phyloP scores from a whole-genome alignment of 371 early-diverging fungal species.

The Mucor indicus region DNA sequence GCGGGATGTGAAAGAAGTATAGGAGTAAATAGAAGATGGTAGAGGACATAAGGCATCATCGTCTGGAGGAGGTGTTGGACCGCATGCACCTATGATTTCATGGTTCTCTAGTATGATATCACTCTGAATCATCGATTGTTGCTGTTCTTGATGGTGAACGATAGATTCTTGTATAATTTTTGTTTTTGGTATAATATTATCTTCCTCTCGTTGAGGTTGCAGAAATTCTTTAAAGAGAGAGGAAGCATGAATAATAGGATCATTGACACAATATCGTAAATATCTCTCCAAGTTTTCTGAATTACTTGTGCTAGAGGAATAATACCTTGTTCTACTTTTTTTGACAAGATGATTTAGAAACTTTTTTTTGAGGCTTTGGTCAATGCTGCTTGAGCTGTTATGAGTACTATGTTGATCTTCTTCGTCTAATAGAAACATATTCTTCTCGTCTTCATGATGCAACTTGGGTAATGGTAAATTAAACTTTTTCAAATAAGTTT shows the following conservation, averaged over 20 bases:
- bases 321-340: background rate
- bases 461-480: slow-evolving; percentile 25
- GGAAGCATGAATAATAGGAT: slow-evolving; percentile 30
- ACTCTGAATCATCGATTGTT: too few species aligned
- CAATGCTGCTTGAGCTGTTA: slow-evolving; percentile 5
- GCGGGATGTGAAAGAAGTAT: slow-evolving; percentile 2
- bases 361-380: slow-evolving; percentile 14
- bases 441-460: background rate
- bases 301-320: slow-evolving; percentile 14
- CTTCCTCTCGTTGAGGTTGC: slow-evolving; percentile 45
- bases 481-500: slow-evolving; percentile 27
- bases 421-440: background rate
- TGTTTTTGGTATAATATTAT: slow-evolving; percentile 26
- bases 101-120: too few species aligned
- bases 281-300: slow-evolving; percentile 44
- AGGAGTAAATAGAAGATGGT: slow-evolving; percentile 2
- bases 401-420: background rate
- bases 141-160: background rate
- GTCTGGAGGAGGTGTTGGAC: background rate
- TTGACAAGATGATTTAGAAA: slow-evolving; percentile 18
- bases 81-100: background rate
- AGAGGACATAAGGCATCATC: too few species aligned
- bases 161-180: background rate
- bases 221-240: slow-evolving; percentile 47
- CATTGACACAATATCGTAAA: slow-evolving; percentile 34